These are phyloP conservation scores for Malassezia furfur DNA, from an alignment of 1,284 basidiomycete species.

Conservation along the genomic window DNA sequence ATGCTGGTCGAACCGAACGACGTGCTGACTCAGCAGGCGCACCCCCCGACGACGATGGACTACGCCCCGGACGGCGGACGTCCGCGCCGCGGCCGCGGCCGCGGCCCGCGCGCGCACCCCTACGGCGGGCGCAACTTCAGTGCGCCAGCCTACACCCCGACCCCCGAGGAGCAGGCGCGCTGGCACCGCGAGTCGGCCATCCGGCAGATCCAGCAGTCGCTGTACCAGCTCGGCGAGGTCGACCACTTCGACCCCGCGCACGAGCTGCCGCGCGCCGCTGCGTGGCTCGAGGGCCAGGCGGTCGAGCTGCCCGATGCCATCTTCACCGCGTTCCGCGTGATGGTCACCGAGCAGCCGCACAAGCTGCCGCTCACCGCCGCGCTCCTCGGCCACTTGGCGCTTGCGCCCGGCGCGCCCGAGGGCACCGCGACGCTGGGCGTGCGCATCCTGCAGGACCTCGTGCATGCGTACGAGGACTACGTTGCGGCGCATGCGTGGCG, in stretches of 20 bases:
- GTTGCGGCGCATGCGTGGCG: conserved; percentile 43
- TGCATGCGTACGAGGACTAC: conserved; percentile 36
- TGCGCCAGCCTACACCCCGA: background rate
- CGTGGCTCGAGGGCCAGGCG: conserved; percentile 33
- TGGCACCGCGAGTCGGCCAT: conserved; percentile 25
- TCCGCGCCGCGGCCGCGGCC: background rate
- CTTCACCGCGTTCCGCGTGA: conserved; percentile 29
- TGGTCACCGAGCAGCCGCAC: conserved; percentile 38
- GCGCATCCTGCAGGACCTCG: conserved; percentile 34
- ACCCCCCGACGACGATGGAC: background rate
- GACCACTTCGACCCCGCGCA: conserved; percentile 28
- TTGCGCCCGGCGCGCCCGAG: background rate
- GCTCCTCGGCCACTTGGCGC: conserved; percentile 34
- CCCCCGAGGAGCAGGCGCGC: conserved; percentile 12
- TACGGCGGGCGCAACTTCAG: conserved; percentile 8
- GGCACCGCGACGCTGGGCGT: conserved; percentile 27
- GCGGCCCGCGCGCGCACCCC: conserved; percentile 2
- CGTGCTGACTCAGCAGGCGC: conserved; percentile 1
- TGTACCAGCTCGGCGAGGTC: conserved; percentile 34
- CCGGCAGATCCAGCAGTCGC: conserved; percentile 22
- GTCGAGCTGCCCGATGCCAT: conserved; percentile 24
- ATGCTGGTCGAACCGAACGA: conserved; percentile 12
- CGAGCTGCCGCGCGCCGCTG: conserved; percentile 32
- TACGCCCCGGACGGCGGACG: conserved; percentile 7
- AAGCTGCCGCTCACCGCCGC: conserved; percentile 36